Conservation (phyloP, 345 rosid species). For the Eucalyptus erythrocorys region DNA sequence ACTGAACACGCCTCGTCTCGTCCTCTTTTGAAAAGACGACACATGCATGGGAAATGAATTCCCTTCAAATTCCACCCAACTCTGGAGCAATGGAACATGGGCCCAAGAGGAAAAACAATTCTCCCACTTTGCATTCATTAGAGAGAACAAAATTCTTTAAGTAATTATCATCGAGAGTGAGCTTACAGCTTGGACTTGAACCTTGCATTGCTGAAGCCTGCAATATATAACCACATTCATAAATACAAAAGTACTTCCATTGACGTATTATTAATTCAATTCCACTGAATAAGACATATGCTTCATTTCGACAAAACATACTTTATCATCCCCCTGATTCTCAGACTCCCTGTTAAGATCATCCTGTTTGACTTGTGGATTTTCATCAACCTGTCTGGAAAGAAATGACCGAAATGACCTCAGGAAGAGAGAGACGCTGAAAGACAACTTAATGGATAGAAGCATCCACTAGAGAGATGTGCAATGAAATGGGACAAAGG, state of each 20-base stretch:
- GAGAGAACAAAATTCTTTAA: background rate
- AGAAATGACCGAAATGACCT: background rate
- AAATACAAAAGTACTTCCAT: background rate
- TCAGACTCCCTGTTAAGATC: background rate
- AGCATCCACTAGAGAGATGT: background rate
- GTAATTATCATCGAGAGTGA: background rate
- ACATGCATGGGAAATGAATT: background rate
- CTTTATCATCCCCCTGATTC: background rate
- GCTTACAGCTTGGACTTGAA: background rate
- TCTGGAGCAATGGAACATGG: background rate
- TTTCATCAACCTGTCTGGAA: constrained; percentile 1
- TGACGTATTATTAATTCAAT: background rate
- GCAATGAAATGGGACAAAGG: background rate
- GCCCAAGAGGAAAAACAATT: background rate
- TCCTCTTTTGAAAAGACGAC: background rate
- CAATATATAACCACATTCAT: background rate
- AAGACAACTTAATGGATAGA: background rate
- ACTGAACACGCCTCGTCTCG: background rate
- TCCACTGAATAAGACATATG: background rate
- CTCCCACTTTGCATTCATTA: background rate
- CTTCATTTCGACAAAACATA: background rate
- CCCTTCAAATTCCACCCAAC: background rate
- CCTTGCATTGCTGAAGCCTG: background rate
- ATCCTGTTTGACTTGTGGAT: background rate
- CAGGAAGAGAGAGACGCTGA: background rate